Evolutionary conservation across 768 basidiomycete species (phyloP).

Genomic region (Coprinopsis strossmayeri): DNA sequence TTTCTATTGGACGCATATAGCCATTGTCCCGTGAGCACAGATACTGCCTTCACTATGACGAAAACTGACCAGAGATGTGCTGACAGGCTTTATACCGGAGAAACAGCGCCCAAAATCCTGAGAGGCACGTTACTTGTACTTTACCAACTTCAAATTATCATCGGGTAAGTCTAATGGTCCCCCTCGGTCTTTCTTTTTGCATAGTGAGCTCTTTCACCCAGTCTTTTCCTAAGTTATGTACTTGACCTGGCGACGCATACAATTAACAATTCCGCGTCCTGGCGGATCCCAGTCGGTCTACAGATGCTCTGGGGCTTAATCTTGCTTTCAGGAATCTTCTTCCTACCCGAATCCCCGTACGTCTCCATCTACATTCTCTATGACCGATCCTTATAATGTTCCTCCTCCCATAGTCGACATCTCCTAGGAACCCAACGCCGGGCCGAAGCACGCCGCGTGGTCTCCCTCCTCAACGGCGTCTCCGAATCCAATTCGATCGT

Average conservation of each 20-base stretch:
- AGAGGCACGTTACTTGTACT: conserved; percentile 66
- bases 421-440: conserved; percentile 51
- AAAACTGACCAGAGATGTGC: conserved; percentile 11
- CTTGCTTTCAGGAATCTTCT: conserved; percentile 63
- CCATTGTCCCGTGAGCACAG: conserved; percentile 43
- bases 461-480: conserved; percentile 63
- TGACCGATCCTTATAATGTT: background rate
- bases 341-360: conserved; percentile 74
- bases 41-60: background rate
- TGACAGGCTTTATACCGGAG: conserved; percentile 64
- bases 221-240: conserved; percentile 69
- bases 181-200: background rate
- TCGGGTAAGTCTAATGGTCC: conserved; percentile 38
- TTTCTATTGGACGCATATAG: too few relatives aligned
- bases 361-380: conserved; percentile 19
- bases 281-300: conserved; percentile 70
- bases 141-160: conserved; percentile 74
- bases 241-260: conserved; percentile 61
- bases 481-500: conserved; percentile 52
- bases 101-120: conserved; percentile 69
- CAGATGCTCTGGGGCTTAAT: conserved; percentile 67
- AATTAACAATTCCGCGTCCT: conserved; percentile 54
- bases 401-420: conserved; percentile 44
- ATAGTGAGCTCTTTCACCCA: conserved; percentile 15
- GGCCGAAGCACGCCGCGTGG: conserved; percentile 52